These are phyloP conservation scores for Gaertneriomyces sp. DNA, from an alignment of 192 early-diverging fungal species.

Conservation along the genomic window DNA sequence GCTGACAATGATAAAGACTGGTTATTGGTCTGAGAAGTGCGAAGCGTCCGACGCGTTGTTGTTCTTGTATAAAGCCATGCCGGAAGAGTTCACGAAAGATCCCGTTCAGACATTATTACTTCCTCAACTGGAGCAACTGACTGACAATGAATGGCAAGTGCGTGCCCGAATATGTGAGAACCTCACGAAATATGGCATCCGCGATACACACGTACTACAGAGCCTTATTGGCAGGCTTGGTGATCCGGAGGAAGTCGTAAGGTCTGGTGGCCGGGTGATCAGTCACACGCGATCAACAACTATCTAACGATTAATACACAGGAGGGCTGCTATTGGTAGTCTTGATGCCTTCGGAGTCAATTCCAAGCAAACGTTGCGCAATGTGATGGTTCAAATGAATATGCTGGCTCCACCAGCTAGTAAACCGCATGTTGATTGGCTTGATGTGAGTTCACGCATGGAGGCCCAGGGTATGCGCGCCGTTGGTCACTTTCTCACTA, in stretches of 20 bases:
- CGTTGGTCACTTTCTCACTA: background rate
- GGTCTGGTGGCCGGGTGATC: constrained; percentile 24
- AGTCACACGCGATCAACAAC: constrained; percentile 1
- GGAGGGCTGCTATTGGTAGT: constrained; percentile 32
- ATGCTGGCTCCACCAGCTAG: constrained; percentile 24
- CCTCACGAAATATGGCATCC: constrained; percentile 30
- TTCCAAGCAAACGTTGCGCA: constrained; percentile 28
- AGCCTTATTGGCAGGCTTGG: constrained; percentile 35
- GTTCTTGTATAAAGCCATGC: constrained; percentile 36
- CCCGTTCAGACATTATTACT: constrained; percentile 34
- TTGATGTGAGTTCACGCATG: constrained; percentile 32
- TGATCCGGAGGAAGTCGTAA: constrained; percentile 34
- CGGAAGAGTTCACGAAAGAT: constrained; percentile 37
- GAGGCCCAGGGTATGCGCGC: background rate
- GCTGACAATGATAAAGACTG: constrained; percentile 31
- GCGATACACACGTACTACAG: constrained; percentile 25
- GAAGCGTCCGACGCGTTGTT: constrained; percentile 46
- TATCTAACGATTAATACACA: background rate
- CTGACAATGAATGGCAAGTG: constrained; percentile 38
- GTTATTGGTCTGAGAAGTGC: constrained; percentile 39
- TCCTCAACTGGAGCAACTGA: constrained; percentile 38
- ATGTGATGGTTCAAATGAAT: constrained; percentile 31
- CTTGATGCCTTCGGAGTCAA: constrained; percentile 38
- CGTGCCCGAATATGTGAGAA: constrained; percentile 33
- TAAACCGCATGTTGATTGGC: constrained; percentile 12